Evolutionary conservation across 2,329 filamentous ascomycete genomes (phyloP), one percentile per base, ranked within the genome.

Genomic region (Aspergillus luchuensis): DNA sequence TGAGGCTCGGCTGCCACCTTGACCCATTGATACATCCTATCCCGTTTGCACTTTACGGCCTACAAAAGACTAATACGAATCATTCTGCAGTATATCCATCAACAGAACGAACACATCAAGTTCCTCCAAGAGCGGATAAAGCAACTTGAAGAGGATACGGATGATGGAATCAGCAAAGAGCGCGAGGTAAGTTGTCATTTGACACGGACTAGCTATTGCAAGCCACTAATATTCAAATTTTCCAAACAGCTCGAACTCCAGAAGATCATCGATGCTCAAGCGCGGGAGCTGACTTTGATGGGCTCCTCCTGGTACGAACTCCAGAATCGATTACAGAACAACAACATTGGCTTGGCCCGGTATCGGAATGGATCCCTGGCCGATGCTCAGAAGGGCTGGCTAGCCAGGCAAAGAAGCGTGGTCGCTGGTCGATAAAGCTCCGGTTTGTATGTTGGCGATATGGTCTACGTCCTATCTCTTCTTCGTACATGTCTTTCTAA

Each of bases 281-380:
- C 75, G 28, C 77, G 78, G 36, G 79, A 81, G 64, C 73, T 81
- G 28, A 70, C 71, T 43, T 75, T 81, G 45, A 76, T 81, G 56
- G 77, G 75, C 58, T 80, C 79, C 6, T 79, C 79, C 8, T 81
- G 79, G 79, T 80, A 79, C 62, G 76, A 81, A 54, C 73, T 81
- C 49, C 78, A 80, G 58, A 74, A 76, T 56, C 76, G 79, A 21
- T 70, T 80, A 57, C 78, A 80, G 55, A 80, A 76, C 58, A 76
- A 74, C 64, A 80, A 78, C 64, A 72, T 78, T 62, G 74, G 70
- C 52, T 69, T 78, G 48, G 75, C 78, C 33, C 73, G 76, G 59
- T 76, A 79, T 61, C 74, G 78, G 21, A 70, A 76, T 57, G 74
- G 75, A 15, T 67, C 69, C 55, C 67, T 73, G 51, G 65, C 73